These are phyloP conservation scores for Vitis amurensis DNA, from an alignment of 164 flowering plant genomes.

Conservation along the genomic window DNA sequence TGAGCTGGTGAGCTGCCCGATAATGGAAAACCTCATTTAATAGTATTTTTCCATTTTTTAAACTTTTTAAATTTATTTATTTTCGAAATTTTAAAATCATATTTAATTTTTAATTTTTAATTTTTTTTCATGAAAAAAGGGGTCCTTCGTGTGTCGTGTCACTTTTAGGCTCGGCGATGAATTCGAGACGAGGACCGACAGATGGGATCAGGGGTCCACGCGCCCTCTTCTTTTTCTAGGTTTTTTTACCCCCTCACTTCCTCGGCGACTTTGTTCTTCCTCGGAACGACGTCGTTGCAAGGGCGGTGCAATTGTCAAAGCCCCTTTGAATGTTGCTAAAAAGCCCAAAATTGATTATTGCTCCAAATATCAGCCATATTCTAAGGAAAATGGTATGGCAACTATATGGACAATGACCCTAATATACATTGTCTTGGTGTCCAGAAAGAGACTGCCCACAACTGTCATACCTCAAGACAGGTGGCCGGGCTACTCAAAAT, in stretches of 20 bases:
- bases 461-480: conserved; percentile 7
- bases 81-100: background rate
- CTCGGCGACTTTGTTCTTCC: conserved; percentile 15
- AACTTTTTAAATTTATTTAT: background rate
- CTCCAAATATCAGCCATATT: too few species aligned
- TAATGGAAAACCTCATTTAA: conserved; percentile 29
- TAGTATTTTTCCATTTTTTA: conserved; percentile 7
- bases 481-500: conserved; percentile 1
- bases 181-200: conserved; percentile 46
- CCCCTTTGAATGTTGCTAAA: too few species aligned
- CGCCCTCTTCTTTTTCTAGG: conserved; percentile 8
- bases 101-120: background rate
- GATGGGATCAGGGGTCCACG: conserved; percentile 29
- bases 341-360: too few species aligned
- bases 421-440: background rate
- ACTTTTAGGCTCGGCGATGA: conserved; percentile 28
- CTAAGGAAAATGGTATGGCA: too few species aligned
- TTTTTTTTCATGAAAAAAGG: conserved; percentile 5
- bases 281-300: background rate
- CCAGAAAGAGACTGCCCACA: conserved; percentile 14
- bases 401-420: too few species aligned
- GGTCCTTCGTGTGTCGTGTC: conserved; percentile 42
- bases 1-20: conserved; percentile 54
- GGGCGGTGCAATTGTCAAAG: too few species aligned
- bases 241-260: conserved; percentile 17